Evolutionary conservation across 495 filamentous ascomycete genomes (phyloP), one percentile per base, ranked within the genome.

Genomic region (Annulohypoxylon stygium): DNA sequence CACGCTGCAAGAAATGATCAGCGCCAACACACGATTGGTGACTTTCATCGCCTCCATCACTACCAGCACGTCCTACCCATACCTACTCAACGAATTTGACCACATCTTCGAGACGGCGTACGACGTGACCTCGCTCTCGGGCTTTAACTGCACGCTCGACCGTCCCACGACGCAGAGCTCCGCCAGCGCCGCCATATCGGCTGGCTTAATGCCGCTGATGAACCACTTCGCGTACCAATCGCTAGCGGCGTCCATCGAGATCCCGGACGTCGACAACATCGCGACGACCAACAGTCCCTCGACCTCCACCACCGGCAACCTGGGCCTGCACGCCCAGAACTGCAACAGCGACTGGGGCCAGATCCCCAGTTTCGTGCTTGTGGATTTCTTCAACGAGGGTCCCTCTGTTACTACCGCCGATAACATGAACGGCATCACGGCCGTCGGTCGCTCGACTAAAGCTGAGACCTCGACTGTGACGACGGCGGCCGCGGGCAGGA

Each of bases 41-140:
- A 85, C 86, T 10, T 93, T 91, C 74, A 74, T 93, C 70, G 85
- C 90, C 5, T 84, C 83, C 70, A 85, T 90, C 61, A 83, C 85
- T 30, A 61, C 86, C 62, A 79, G 83, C 51, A 58, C 75, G 8
- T 69, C 74, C 1, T 84, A 88, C 58, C 83, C 89, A 0, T 93
- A 90, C 79, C 87, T 93, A n/a, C 84, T 92, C 25, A 76, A 86
- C 65, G 90, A 94, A 76, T 94, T 92, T 79, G 78, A 82, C 61
- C 85, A 92, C 78, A 87, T 91, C 74, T 94, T 93, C 77, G 91
- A 93, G 79, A 93, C 90, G 0, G 78, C 89, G 12, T 94, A 82
- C 76, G 88, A 89, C 61, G 85, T 89, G 4, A 88, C 86, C 3
- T 85, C 87, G 66, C 79, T 81, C 3, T 67, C 76, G 3, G 78